Conservation (phyloP, 495 filamentous ascomycete species). For the Amphirosellinia nigrospora region DNA sequence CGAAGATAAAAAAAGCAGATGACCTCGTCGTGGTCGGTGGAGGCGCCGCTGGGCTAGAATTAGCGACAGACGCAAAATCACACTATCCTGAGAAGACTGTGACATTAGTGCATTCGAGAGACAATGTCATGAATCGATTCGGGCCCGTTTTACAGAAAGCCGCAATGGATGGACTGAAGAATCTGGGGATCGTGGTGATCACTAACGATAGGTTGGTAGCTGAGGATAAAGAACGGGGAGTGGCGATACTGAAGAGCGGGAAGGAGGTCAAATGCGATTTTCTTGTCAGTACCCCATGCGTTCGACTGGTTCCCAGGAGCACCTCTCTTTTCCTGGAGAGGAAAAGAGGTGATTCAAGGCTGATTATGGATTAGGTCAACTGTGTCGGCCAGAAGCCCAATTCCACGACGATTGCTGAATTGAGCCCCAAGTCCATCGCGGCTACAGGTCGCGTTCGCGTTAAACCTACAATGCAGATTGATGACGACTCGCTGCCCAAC, state of each 20-base stretch:
- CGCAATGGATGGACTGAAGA: slow-evolving; percentile 45
- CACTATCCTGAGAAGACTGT: slow-evolving; percentile 64
- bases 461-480: slow-evolving; percentile 62
- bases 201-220: slow-evolving; percentile 23
- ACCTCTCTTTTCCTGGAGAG: not conserved
- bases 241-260: slow-evolving; percentile 41
- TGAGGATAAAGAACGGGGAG: slow-evolving; percentile 30
- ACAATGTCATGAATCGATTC: slow-evolving; percentile 59
- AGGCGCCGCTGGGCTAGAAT: slow-evolving; percentile 66
- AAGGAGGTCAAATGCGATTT: slow-evolving; percentile 43
- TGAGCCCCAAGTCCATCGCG: slow-evolving; percentile 54
- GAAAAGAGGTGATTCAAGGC: not conserved
- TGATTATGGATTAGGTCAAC: slow-evolving; percentile 43
- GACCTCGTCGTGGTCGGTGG: slow-evolving; percentile 64
- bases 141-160: slow-evolving; percentile 55
- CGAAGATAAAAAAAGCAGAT: slow-evolving; percentile 42
- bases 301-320: not conserved
- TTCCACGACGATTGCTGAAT: slow-evolving; percentile 51
- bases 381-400: slow-evolving; percentile 66
- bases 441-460: slow-evolving; percentile 59
- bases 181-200: slow-evolving; percentile 50
- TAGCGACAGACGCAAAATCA: slow-evolving; percentile 65
- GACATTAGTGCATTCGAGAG: slow-evolving; percentile 62
- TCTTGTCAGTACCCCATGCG: slow-evolving; percentile 35
- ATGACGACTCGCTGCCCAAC: slow-evolving; percentile 52